phyloP scores from a whole-genome alignment of 208 protist genomes.

The Leishmania aethiopica region DNA sequence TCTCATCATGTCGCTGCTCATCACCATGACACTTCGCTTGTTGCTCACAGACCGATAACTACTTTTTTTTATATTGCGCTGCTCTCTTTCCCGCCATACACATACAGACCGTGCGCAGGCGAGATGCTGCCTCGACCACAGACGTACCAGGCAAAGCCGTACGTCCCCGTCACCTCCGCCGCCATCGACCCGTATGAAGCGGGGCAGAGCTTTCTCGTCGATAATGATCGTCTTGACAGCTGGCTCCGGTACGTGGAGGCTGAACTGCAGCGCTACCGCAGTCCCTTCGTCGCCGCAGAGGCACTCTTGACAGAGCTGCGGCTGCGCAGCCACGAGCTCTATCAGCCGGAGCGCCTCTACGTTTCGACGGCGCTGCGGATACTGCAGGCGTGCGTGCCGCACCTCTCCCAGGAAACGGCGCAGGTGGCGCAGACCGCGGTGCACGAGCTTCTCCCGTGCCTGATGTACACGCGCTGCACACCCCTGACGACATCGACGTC shows the following conservation, averaged over 20 bases:
- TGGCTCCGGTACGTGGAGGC: constrained; percentile 70
- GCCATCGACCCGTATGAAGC: constrained; percentile 79
- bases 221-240: constrained; percentile 44
- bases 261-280: constrained; percentile 65
- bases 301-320: constrained; percentile 69
- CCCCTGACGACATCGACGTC: constrained; percentile 5
- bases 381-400: constrained; percentile 62
- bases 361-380: constrained; percentile 73
- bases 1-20: not conserved
- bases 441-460: constrained; percentile 72
- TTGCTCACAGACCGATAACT: not conserved
- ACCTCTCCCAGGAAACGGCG: constrained; percentile 44
- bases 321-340: constrained; percentile 35
- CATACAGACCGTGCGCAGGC: not conserved
- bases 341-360: constrained; percentile 61
- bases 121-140: constrained; percentile 17
- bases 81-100: not conserved
- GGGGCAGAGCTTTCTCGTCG: constrained; percentile 30
- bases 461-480: constrained; percentile 68
- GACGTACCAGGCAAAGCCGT: constrained; percentile 32
- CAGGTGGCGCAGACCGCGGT: constrained; percentile 64
- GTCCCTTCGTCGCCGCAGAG: constrained; percentile 86
- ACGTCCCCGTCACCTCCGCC: constrained; percentile 43
- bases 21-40: not conserved
- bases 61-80: not conserved